Evolutionary conservation across 257 asterid genomes (phyloP).

Genomic region (Solanum peruvianum): DNA sequence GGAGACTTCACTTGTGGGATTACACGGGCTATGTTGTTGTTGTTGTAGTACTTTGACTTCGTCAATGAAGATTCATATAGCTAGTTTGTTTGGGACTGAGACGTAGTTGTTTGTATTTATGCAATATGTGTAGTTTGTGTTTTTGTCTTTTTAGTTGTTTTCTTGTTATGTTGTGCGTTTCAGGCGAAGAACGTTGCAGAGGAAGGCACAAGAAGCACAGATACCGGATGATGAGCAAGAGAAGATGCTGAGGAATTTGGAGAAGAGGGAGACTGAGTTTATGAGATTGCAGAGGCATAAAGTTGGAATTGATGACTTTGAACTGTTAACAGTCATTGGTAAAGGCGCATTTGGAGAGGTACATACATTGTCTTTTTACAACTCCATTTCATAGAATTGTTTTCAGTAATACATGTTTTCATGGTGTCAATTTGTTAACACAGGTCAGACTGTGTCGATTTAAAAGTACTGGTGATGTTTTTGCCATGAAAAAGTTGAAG

Average conservation of each 20-base stretch:
- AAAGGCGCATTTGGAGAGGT: conserved; percentile 98
- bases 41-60: background rate
- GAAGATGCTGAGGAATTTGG: conserved; percentile 82
- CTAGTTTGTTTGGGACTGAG: background rate
- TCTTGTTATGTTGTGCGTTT: background rate
- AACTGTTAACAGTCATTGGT: conserved; percentile 79
- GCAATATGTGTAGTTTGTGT: background rate
- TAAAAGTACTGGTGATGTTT: conserved; percentile 74
- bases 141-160: background rate
- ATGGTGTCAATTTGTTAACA: conserved; percentile 3
- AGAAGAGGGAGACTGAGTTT: conserved; percentile 80
- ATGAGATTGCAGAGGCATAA: conserved; percentile 99
- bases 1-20: background rate
- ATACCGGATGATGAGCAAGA: conserved; percentile 84
- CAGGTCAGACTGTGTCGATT: conserved; percentile 97
- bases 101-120: background rate
- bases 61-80: background rate
- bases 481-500: conserved; percentile 91
- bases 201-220: conserved; percentile 74
- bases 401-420: background rate
- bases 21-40: background rate
- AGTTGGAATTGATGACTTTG: conserved; percentile 95
- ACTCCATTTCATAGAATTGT: background rate
- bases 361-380: background rate
- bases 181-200: conserved; percentile 89